Evolutionary conservation across 164 flowering plant genomes (phyloP).

Genomic region (Akebia trifoliata): DNA sequence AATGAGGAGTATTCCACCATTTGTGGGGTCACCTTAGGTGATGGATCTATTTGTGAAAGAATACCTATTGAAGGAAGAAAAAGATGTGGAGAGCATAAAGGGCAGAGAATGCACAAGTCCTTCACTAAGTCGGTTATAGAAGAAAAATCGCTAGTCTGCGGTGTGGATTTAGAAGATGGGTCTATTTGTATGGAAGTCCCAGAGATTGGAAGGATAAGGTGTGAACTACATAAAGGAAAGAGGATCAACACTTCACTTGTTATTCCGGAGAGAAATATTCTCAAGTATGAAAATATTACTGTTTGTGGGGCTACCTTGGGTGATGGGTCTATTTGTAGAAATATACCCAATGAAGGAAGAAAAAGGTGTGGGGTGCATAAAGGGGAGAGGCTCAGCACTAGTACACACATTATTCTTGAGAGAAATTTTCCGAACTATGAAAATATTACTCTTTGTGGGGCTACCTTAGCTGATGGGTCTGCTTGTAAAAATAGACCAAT

Average conservation of each 20-base stretch:
- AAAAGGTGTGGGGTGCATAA: too few species aligned
- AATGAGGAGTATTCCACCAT: constrained; percentile 13
- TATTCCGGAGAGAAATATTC: too few species aligned
- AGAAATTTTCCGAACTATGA: too few species aligned
- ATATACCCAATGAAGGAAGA: too few species aligned
- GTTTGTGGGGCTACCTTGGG: too few species aligned
- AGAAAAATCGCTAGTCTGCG: background rate
- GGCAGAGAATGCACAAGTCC: constrained; percentile 12
- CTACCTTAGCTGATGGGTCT: constrained; percentile 16
- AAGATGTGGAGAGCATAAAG: constrained; percentile 51
- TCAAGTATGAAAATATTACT: too few species aligned
- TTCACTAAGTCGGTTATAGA: too few species aligned
- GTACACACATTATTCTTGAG: too few species aligned
- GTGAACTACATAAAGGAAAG: constrained; percentile 17
- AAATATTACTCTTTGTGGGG: too few species aligned
- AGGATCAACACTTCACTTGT: background rate
- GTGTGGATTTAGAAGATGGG: constrained; percentile 7
- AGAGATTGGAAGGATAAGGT: constrained; percentile 17
- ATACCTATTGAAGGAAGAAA: constrained; percentile 32
- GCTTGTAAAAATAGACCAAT: constrained; percentile 29
- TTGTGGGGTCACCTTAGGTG: too few species aligned
- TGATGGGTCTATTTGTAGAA: too few species aligned
- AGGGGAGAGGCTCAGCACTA: too few species aligned
- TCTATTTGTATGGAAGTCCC: constrained; percentile 8
- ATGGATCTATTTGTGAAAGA: background rate